Evolutionary conservation across 2,329 filamentous ascomycete genomes (phyloP), one percentile per base, ranked within the genome.

Genomic region (Gnomoniopsis smithogilvyi): DNA sequence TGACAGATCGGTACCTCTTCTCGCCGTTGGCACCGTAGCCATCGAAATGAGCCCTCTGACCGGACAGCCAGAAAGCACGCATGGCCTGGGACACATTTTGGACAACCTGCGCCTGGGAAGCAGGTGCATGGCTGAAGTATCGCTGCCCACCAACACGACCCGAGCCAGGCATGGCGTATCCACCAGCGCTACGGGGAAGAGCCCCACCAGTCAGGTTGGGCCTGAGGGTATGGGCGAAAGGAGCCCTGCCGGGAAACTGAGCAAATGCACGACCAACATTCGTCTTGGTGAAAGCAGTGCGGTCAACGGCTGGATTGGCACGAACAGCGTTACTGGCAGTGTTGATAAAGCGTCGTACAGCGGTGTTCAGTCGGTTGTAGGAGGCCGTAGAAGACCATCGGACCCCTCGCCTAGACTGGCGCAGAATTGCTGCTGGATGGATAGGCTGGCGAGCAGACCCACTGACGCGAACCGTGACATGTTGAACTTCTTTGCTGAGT

Each of bases 31-130:
- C 74, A 56, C 88, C 86, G 47, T 89, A 72, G 14, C 94, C 94
- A 70, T 96, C 90, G 67, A 93, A 97, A 59, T 90, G 89, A 11
- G 90, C 88, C 72, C 93, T 95, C 68, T 96, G 87, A 0, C 95
- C 95, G 0, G 90, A 92, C n/a, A 96, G 81, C 76, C 91, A 89
- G 75, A 99, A 97, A 14, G 92, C 93, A 56, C 95, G 87, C 68
- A 98, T 88, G 6, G 92, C 95, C 66, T 92, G 88, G 14, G 92
- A 96, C n/a, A 97, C 94, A 74, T 96, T 96, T 73, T 95, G 90
- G 54, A 98, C 85, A 50, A 98, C 92, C 72, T 98, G 91, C 1
- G 93, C 92, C 43, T 92, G 92, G 8, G 88, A 85, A 11, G 91
- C 89, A 1, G 94, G 92, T 1, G 87, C 85, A 75, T 97, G 93